These are phyloP conservation scores for Rachicladosporium sp. DNA, from an alignment of 2,329 filamentous ascomycete genomes.

Conservation along the genomic window DNA sequence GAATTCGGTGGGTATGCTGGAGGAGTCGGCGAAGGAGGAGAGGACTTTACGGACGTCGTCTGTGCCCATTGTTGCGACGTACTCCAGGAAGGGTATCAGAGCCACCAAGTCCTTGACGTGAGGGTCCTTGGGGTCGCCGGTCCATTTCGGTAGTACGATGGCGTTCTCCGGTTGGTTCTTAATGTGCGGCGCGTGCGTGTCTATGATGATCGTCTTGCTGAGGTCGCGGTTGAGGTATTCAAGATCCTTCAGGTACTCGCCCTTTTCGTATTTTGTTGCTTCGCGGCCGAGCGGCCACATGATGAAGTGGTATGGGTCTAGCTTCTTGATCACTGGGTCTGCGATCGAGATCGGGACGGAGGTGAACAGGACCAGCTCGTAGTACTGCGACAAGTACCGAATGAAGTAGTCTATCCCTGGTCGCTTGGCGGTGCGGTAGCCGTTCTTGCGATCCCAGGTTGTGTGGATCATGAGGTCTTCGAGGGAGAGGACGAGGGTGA, in stretches of 20 bases:
- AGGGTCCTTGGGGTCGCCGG: slow-evolving; percentile 61
- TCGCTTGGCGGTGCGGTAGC: slow-evolving; percentile 89
- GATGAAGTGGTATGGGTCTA: slow-evolving; percentile 91
- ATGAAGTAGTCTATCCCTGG: slow-evolving; percentile 96
- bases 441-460: slow-evolving; percentile 86
- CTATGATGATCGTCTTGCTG: slow-evolving; percentile 88
- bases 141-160: slow-evolving; percentile 84
- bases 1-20: slow-evolving; percentile 81
- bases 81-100: slow-evolving; percentile 93
- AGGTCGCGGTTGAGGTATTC: slow-evolving; percentile 93
- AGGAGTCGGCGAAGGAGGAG: slow-evolving; percentile 48
- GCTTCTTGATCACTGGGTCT: slow-evolving; percentile 79
- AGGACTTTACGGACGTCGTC: slow-evolving; percentile 64
- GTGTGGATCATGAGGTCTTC: slow-evolving; percentile 92
- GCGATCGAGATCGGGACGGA: slow-evolving; percentile 71
- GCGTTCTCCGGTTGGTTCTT: slow-evolving; percentile 93
- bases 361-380: slow-evolving; percentile 93
- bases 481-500: slow-evolving; percentile 82
- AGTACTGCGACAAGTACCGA: slow-evolving; percentile 93
- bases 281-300: slow-evolving; percentile 92
- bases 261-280: slow-evolving; percentile 92
- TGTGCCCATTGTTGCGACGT: slow-evolving; percentile 87
- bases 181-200: slow-evolving; percentile 72
- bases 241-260: slow-evolving; percentile 97
- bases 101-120: slow-evolving; percentile 61